Conservation (phyloP, 352 stramenopile genomes). For the Globisporangium sylvaticum region DNA sequence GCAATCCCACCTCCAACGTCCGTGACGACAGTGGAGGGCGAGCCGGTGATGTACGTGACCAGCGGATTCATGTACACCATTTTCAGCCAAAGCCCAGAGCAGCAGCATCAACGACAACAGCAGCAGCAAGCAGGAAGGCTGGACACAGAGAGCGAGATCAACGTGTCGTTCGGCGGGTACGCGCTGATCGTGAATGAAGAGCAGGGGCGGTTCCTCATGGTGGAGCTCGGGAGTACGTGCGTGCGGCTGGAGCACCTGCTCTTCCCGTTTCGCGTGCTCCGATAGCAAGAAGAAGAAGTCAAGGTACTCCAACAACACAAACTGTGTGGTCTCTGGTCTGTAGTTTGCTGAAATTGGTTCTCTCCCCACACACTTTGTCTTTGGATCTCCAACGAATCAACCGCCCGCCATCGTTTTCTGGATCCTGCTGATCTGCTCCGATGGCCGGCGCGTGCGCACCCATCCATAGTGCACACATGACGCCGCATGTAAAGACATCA, state of each 20-base stretch:
- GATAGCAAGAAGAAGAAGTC: neutral
- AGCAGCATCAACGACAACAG: neutral
- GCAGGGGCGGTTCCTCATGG: conserved; percentile 10
- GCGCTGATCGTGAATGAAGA: conserved; percentile 6
- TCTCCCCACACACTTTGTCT: neutral
- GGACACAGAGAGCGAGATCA: neutral
- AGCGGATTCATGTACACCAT: conserved; percentile 1
- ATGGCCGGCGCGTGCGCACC: too few species aligned
- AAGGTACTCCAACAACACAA: neutral
- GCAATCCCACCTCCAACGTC: neutral
- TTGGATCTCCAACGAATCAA: too few species aligned
- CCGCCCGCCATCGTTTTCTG: too few species aligned
- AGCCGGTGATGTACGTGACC: conserved; percentile 7
- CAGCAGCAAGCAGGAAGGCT: neutral
- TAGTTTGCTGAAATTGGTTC: neutral
- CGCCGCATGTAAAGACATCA: neutral
- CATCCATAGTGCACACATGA: neutral
- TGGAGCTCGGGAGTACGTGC: conserved; percentile 3
- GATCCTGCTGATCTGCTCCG: too few species aligned
- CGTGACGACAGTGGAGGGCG: neutral
- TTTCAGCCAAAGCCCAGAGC: neutral
- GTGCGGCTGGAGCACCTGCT: conserved; percentile 8
- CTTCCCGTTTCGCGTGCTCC: conserved; percentile 5
- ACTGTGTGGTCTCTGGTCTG: neutral
- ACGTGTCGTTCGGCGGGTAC: conserved; percentile 5